phyloP scores from a whole-genome alignment of 148 eudicot species.

The Camellia sinensis region DNA sequence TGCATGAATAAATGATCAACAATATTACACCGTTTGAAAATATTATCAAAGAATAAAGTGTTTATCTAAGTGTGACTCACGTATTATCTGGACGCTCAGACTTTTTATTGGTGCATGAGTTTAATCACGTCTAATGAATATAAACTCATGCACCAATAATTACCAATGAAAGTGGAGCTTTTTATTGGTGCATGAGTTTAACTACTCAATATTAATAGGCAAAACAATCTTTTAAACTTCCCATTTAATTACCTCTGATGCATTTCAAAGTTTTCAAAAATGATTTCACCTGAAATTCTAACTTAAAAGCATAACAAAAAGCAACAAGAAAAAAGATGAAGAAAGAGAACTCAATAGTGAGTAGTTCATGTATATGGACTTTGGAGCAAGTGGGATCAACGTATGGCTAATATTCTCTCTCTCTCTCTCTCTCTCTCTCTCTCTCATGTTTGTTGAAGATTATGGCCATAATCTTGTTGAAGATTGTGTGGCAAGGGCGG shows the following conservation, averaged over 20 bases:
- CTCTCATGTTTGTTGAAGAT: constrained; percentile 1
- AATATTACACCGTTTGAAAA: too few species aligned
- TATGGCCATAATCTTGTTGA: background rate
- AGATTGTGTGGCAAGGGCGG: background rate
- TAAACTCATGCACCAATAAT: too few species aligned
- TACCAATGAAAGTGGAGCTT: background rate
- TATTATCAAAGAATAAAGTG: too few species aligned
- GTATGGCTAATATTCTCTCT: background rate
- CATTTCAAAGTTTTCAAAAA: constrained; percentile 3
- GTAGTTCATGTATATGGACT: background rate
- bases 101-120: too few species aligned
- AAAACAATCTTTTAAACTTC: background rate
- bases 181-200: background rate
- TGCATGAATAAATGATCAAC: too few species aligned
- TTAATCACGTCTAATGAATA: too few species aligned
- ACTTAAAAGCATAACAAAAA: background rate
- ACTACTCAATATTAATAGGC: background rate
- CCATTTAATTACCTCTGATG: background rate
- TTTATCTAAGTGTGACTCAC: too few species aligned
- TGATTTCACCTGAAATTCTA: background rate
- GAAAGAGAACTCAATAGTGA: background rate
- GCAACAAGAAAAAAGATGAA: background rate
- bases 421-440: background rate
- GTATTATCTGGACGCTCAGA: too few species aligned
- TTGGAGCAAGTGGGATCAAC: background rate